Evolutionary conservation across 331 rosid genomes (phyloP).

Genomic region (Dryas integrifolia): DNA sequence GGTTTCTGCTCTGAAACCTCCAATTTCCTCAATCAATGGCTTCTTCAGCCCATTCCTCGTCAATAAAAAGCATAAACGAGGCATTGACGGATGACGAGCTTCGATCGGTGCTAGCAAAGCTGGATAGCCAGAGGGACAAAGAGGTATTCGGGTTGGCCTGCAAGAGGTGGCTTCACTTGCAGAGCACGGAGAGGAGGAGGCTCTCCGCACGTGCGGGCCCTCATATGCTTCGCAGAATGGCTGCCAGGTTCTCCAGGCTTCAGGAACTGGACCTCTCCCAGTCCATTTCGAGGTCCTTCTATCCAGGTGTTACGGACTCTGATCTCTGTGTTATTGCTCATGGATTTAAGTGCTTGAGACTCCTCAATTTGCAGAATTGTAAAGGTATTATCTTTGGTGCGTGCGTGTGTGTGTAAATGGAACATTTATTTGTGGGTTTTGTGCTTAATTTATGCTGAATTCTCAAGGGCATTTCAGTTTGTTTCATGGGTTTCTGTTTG

Average conservation of each 20-base stretch:
- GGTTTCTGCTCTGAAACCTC: slow-evolving; percentile 25
- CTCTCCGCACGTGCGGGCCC: slow-evolving; percentile 89
- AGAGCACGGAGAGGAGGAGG: slow-evolving; percentile 88
- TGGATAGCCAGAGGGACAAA: slow-evolving; percentile 64
- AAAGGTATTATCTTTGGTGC: slow-evolving; percentile 43
- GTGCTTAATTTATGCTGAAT: background rate
- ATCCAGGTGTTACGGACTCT: slow-evolving; percentile 84
- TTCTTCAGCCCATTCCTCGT: slow-evolving; percentile 23
- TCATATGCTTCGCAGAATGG: slow-evolving; percentile 79
- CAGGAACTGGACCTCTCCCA: slow-evolving; percentile 77
- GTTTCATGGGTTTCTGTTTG: background rate
- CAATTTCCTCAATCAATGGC: slow-evolving; percentile 35
- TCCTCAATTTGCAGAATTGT: slow-evolving; percentile 72
- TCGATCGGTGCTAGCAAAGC: slow-evolving; percentile 55
- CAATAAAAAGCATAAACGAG: slow-evolving; percentile 52
- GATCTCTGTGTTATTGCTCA: slow-evolving; percentile 72
- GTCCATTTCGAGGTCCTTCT: slow-evolving; percentile 81
- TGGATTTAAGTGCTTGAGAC: slow-evolving; percentile 61
- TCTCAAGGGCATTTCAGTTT: background rate
- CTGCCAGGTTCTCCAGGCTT: slow-evolving; percentile 71
- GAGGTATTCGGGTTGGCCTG: slow-evolving; percentile 83
- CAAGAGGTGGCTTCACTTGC: slow-evolving; percentile 81
- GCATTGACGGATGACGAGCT: slow-evolving; percentile 74
- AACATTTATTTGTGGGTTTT: background rate
- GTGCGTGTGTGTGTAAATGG: too few species aligned